Base-by-base conservation (phyloP, 2,329 filamentous ascomycete species). In the Colletotrichum sp. region DNA sequence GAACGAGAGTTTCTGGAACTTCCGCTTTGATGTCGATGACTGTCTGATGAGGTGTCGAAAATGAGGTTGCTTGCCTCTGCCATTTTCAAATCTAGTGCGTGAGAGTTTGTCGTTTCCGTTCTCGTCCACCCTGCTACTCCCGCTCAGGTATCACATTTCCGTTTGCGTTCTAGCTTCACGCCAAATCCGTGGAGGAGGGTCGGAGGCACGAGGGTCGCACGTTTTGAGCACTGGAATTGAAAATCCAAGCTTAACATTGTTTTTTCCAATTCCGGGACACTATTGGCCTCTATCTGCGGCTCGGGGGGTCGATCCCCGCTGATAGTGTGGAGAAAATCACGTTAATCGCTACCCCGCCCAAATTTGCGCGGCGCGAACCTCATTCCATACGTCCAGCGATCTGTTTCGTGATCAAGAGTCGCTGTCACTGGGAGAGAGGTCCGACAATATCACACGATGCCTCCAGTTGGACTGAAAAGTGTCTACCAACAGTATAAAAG, bases 401-500 rank as follows among this genome's bases (percentile, higher is more conserved):
- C 9, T 44, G 18, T 44, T 12, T 44, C 39, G 39, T 44, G 39
- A 10, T 44, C 18, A 44, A 44, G 39, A 9, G 18, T n/a, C 9
- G 16, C 0, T 44, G 3, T 44, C 16, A 9, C 18, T 1, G 39
- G 1, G 39, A 44, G 39, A n/a, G 9, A 44, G 18, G 0, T 3
- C 39, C 9, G 5, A n/a, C 39, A 4, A 12, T 12, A 44, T 44
- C 18, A 44, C 39, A 44, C 39, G 0, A 44, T 44, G 39, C 39
- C 18, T 44, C 39, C 39, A n/a, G 18, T 44, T 44, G 39, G 39
- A 44, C 49, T 60, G 57, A 60, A 60, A 5, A 81, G 84, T 67
- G 79, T 80, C 1, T 87, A 87, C 75, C 80, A 80, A 24, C 81
- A 83, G 69, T 87, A 87, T 78, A 87, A 86, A 72, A 72, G 82